Conservation (phyloP, 2,329 filamentous ascomycete genomes). For the Cladosporium cucumerinum region DNA sequence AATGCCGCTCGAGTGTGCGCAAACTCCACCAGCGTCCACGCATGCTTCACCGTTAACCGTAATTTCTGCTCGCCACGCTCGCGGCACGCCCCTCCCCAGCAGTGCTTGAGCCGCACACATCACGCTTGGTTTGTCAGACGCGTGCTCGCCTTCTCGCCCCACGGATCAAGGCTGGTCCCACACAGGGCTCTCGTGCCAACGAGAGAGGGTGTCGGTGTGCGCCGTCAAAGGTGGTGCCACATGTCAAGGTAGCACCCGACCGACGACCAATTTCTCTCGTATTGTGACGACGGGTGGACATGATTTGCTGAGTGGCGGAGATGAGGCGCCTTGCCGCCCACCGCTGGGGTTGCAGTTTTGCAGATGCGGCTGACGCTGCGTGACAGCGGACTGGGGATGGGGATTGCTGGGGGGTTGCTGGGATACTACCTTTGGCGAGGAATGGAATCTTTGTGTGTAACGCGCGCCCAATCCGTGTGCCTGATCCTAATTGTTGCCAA, state of each 20-base stretch:
- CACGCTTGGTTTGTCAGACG: conserved; percentile 8
- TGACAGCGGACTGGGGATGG: background rate
- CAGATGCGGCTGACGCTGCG: conserved; percentile 15
- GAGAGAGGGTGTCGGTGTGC: conserved; percentile 6
- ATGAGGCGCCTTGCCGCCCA: conserved; percentile 10
- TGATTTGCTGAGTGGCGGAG: conserved; percentile 10
- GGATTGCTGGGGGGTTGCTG: conserved; percentile 7
- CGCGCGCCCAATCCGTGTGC: background rate
- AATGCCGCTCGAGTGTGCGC: conserved; percentile 2
- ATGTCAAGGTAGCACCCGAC: conserved; percentile 12
- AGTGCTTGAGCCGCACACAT: conserved; percentile 16
- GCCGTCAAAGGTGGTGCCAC: conserved; percentile 13
- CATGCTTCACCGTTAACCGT: conserved; percentile 7
- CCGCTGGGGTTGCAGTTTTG: conserved; percentile 13
- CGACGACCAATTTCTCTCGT: conserved; percentile 10
- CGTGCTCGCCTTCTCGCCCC: background rate
- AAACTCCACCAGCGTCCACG: conserved; percentile 4
- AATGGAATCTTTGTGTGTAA: background rate
- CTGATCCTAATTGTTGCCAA: conserved; percentile 1
- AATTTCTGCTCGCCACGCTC: conserved; percentile 12
- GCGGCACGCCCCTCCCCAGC: background rate
- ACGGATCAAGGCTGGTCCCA: background rate
- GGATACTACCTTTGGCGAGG: conserved; percentile 5
- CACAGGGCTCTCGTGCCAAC: background rate
- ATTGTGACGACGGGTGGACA: conserved; percentile 10